Conservation (phyloP, 129 eudicot genomes). For the Calendula officinalis region DNA sequence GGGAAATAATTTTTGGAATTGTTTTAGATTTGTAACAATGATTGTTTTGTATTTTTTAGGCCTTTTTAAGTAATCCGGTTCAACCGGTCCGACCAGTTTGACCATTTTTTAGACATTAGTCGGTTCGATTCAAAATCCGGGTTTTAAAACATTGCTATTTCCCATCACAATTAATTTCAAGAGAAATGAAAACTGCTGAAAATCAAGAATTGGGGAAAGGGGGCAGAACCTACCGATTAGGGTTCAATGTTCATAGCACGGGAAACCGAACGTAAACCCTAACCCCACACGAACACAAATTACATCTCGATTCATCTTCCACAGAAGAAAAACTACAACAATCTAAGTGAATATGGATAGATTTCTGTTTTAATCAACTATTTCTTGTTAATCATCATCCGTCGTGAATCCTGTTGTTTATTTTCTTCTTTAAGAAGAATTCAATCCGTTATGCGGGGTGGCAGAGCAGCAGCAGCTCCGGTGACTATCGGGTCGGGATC, state of each 20-base stretch:
- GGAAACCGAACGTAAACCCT: constrained; percentile 14
- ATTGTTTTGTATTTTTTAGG: too few species aligned
- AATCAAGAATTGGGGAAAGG: constrained; percentile 22
- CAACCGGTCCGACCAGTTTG: too few species aligned
- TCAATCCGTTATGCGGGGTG: constrained; percentile 50
- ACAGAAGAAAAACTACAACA: not conserved
- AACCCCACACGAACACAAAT: constrained; percentile 2
- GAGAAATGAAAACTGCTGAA: not conserved
- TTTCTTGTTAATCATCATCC: constrained; percentile 2
- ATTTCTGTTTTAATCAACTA: not conserved
- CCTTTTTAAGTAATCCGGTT: too few species aligned
- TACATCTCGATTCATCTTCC: not conserved
- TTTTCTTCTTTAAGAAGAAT: not conserved
- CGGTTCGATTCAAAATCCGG: too few species aligned
- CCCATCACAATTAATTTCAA: constrained; percentile 23
- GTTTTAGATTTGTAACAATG: too few species aligned
- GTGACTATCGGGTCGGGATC: constrained; percentile 43
- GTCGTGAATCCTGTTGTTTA: not conserved
- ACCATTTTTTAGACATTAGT: too few species aligned
- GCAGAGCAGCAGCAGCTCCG: constrained; percentile 44
- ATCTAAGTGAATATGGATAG: not conserved
- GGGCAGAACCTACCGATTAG: constrained; percentile 36
- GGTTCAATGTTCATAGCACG: constrained; percentile 28
- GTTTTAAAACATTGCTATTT: too few species aligned
- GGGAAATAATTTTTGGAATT: too few species aligned